phyloP scores from a whole-genome alignment of 805 yeast genomes.

The Nakazawaea ernobii region DNA sequence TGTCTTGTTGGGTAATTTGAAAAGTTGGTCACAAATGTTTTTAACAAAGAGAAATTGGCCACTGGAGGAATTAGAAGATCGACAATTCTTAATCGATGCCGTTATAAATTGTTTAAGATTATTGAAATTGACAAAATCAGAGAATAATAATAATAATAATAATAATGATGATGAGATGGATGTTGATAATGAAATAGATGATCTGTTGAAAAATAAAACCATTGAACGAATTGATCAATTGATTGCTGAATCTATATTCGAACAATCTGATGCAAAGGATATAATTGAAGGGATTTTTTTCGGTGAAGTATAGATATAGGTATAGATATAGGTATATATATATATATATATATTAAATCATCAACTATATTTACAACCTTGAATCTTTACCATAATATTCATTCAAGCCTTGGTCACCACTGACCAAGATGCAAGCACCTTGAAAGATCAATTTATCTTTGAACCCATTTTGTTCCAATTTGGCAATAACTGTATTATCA shows the following conservation, averaged over 20 bases:
- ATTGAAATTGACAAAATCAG: conserved; percentile 27
- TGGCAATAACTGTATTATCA: conserved; percentile 42
- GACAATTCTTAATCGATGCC: conserved; percentile 39
- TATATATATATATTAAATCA: too few relatives aligned
- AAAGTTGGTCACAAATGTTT: conserved; percentile 69
- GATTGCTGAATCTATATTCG: conserved; percentile 43
- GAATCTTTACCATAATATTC: background rate
- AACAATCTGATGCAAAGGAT: conserved; percentile 41
- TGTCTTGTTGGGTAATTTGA: conserved; percentile 75
- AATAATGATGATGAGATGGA: conserved; percentile 12
- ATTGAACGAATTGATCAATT: conserved; percentile 55
- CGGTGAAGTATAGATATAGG: conserved; percentile 54
- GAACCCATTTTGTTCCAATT: conserved; percentile 25
- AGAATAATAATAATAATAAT: conserved; percentile 13
- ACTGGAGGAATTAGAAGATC: conserved; percentile 32
- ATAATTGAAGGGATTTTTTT: conserved; percentile 65
- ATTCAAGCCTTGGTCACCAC: conserved; percentile 47
- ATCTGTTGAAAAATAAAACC: conserved; percentile 33
- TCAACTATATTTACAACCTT: background rate
- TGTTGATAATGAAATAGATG: conserved; percentile 29
- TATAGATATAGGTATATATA: too few relatives aligned
- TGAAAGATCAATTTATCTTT: conserved; percentile 31
- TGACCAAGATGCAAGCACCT: conserved; percentile 67
- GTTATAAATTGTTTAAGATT: conserved; percentile 50
- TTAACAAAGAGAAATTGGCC: conserved; percentile 24